Evolutionary conservation across 106 monocot genomes (phyloP), one percentile per base, ranked within the genome.

Genomic region (Alisma plantagoaquatica): DNA sequence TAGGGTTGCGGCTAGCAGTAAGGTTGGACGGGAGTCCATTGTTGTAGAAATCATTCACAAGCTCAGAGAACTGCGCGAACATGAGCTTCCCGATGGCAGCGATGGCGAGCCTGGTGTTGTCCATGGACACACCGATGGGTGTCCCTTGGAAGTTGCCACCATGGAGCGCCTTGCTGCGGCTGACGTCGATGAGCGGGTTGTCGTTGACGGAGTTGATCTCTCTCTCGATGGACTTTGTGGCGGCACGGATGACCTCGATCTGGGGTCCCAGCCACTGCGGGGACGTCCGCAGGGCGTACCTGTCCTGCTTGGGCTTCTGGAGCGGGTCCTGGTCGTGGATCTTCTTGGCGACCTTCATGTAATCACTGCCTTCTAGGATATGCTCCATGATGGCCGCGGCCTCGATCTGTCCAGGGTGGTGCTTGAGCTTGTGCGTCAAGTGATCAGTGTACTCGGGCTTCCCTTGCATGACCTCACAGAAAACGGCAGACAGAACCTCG

Each of bases 201-300:
- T 93, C 92, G 61, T 93, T 93, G 30, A 93, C 92, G 4, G 92
- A 93, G 57, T 87, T 93, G 74, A 93, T 93, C 74, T 93, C 92
- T 16, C 92, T 52, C 66, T 93, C 83, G 56, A 93, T 83, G 27
- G 65, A 65, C 45, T 55, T 54, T 30, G 65, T 56, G 29, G 65
- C 41, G 5, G 43, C 3, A 0, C 92, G 78, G 56, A 92, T 82
- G 30, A 86, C 84, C 56, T 98, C 69, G 29, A 69, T 25, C 41
- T 69, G 69, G 0, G 69, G 69, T 0, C 69, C 69, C 0, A 69
- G 60, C 69, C 69, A 69, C 44, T 69, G 69, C 2, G 69, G 69
- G 1, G 69, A 69, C 5, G 69, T 69, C 4, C 69, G 60, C 10
- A 69, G 60, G 29, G 69, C 69, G 69, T 69, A 69, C 11, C 69